Evolutionary conservation across 768 basidiomycete genomes (phyloP).

Genomic region (Sarcomyxa edulis): DNA sequence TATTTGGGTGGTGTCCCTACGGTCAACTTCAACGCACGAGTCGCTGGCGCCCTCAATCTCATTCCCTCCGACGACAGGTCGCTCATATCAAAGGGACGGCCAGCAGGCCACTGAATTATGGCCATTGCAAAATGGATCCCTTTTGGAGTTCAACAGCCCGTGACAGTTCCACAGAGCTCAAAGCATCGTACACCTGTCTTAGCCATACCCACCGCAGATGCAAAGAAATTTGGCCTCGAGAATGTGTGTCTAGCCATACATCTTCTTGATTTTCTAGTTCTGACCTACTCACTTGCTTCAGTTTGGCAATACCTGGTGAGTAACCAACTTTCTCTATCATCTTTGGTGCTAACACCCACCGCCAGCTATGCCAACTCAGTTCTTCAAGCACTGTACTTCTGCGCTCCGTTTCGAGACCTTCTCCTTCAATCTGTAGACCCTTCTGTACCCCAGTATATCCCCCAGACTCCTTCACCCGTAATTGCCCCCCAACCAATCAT

Average conservation of each 20-base stretch:
- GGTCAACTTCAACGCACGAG: no score
- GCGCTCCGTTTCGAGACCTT: constrained; percentile 87
- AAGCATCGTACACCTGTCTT: constrained; percentile 24
- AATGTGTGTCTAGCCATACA: constrained; percentile 65
- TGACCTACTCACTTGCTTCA: constrained; percentile 23
- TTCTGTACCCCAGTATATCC: constrained; percentile 24
- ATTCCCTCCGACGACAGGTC: background rate
- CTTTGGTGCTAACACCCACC: no score
- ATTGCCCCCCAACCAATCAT: constrained; percentile 26
- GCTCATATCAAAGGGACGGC: no score
- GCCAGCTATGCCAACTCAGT: constrained; percentile 97
- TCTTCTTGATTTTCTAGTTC: constrained; percentile 1
- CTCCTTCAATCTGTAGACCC: constrained; percentile 65
- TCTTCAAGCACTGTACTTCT: constrained; percentile 94
- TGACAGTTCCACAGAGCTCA: constrained; percentile 14
- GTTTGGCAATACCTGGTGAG: constrained; percentile 97
- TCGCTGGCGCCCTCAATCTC: constrained; percentile 3
- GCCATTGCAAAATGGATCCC: constrained; percentile 34
- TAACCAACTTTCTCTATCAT: background rate
- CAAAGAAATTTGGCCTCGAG: constrained; percentile 93
- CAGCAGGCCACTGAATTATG: constrained; percentile 25
- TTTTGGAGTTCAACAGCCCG: constrained; percentile 20
- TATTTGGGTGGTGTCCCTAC: no score
- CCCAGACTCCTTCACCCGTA: constrained; percentile 16
- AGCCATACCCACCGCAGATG: constrained; percentile 53